These are phyloP conservation scores for Anaeromyces robustus DNA, from an alignment of 192 early-diverging fungal genomes.

Conservation along the genomic window DNA sequence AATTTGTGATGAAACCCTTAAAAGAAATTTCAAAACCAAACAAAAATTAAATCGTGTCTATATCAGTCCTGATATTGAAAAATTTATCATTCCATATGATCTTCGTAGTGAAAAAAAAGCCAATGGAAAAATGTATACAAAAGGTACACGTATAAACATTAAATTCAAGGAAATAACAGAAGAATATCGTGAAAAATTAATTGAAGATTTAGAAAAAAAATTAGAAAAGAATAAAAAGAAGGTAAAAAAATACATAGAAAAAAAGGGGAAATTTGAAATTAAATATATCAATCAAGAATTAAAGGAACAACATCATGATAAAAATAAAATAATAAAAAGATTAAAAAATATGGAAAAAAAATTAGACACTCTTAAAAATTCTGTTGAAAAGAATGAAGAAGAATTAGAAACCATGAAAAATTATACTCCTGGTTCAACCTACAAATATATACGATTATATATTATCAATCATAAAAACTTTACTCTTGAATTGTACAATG, in stretches of 20 bases:
- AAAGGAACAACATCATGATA: no score
- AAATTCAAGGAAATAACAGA: neutral
- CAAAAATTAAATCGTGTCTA: neutral
- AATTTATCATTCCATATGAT: neutral
- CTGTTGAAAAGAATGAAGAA: no score
- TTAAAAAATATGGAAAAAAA: neutral
- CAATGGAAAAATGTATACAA: neutral
- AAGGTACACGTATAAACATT: neutral
- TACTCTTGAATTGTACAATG: no score
- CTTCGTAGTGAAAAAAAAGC: neutral
- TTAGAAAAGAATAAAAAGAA: neutral
- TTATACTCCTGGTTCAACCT: no score
- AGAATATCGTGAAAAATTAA: neutral
- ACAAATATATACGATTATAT: no score
- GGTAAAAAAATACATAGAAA: neutral
- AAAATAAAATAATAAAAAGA: neutral
- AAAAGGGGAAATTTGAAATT: neutral
- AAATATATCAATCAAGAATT: neutral
- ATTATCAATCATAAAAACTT: no score
- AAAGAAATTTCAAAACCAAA: neutral
- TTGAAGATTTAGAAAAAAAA: neutral
- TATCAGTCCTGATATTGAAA: neutral
- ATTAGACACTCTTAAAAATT: no score
- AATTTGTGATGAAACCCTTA: neutral
- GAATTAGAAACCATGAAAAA: no score